A percentile compares a stretch with the other conserved stretches of the same genome.
phyloP scores from a whole-genome alignment of 2,329 filamentous ascomycete species.

The Penicillium sumatraense region DNA sequence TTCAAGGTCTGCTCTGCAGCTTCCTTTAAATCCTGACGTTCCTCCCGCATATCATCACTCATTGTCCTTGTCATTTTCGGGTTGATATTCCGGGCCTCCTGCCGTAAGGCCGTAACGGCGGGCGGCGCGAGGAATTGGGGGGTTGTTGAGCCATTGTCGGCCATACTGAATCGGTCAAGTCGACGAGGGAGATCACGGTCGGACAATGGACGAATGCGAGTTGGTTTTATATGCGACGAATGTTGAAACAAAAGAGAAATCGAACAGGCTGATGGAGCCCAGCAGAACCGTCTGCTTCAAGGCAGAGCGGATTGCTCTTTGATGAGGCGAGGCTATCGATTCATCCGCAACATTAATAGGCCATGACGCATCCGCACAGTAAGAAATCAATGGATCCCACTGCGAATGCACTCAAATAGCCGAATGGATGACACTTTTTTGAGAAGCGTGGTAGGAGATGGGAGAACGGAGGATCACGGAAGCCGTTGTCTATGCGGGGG shows the following conservation, averaged over 20 bases:
- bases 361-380: slow-evolving; percentile 36
- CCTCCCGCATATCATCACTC: slow-evolving; percentile 88
- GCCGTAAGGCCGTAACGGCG: slow-evolving; percentile 48
- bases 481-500: slow-evolving; percentile 24
- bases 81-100: slow-evolving; percentile 46
- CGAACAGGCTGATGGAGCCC: slow-evolving; percentile 22
- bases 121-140: slow-evolving; percentile 49
- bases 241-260: slow-evolving; percentile 9
- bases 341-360: slow-evolving; percentile 47
- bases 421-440: not conserved
- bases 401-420: not conserved
- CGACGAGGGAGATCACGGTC: slow-evolving; percentile 13
- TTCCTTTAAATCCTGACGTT: slow-evolving; percentile 90
- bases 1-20: slow-evolving; percentile 96
- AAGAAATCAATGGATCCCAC: slow-evolving; percentile 13
- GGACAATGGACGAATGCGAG: not conserved
- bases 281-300: slow-evolving; percentile 48
- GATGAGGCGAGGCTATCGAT: slow-evolving; percentile 40
- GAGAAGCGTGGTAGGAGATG: slow-evolving; percentile 8
- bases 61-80: slow-evolving; percentile 65
- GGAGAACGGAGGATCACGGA: slow-evolving; percentile 24
- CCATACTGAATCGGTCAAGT: slow-evolving; percentile 40
- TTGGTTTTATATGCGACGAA: not conserved
- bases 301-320: slow-evolving; percentile 49
- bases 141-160: slow-evolving; percentile 44